Percentiles rank a stretch among this genome's conserved stretches.
Evolutionary conservation across 441 rosid genomes (phyloP).

Genomic region (Adansonia rubrostipa): DNA sequence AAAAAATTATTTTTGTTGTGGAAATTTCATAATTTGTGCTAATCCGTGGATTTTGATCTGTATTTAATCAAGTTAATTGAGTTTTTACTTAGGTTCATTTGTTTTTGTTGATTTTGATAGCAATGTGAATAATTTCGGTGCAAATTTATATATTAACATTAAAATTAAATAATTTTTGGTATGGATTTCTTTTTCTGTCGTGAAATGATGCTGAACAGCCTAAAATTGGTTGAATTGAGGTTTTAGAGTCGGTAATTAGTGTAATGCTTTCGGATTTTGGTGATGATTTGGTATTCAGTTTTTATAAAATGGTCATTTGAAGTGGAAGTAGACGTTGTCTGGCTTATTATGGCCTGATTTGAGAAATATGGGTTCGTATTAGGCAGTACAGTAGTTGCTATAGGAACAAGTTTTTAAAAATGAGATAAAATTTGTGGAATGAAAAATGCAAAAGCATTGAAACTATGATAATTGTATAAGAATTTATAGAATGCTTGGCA

Average conservation of each 20-base stretch:
- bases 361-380: neutral
- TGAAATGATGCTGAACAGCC: slow-evolving; percentile 9
- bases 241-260: neutral
- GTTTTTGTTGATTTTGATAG: neutral
- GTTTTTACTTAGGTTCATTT: neutral
- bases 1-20: neutral
- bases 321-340: neutral
- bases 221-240: slow-evolving; percentile 3
- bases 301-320: neutral
- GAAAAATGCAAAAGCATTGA: neutral
- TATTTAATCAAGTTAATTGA: neutral
- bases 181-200: neutral
- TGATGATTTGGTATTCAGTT: neutral
- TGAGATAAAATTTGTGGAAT: neutral
- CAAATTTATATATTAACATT: neutral
- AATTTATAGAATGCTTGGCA: neutral
- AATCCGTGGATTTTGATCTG: slow-evolving; percentile 9
- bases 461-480: neutral
- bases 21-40: neutral
- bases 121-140: slow-evolving; percentile 8
- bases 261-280: neutral
- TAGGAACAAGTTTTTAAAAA: neutral
- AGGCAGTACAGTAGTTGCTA: neutral
- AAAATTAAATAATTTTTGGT: neutral
- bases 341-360: neutral